These are phyloP conservation scores for Clitoria ternatea DNA, from an alignment of 306 rosid species.

Conservation along the genomic window DNA sequence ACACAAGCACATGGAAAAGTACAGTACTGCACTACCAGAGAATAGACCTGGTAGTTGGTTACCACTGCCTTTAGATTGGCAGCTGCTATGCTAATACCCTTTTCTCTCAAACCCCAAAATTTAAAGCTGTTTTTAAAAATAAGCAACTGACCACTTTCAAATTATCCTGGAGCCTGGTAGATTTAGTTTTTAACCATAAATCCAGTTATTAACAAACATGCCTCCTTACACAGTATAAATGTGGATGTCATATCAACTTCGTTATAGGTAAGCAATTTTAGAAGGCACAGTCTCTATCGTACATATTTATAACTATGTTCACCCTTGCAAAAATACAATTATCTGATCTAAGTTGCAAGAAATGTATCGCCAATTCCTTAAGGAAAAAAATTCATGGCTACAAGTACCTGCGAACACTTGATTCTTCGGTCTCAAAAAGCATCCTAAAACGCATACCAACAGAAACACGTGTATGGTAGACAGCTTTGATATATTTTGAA, in stretches of 20 bases:
- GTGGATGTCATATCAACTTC: background rate
- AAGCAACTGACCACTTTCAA: background rate
- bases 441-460: constrained; percentile 94
- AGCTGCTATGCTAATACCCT: background rate
- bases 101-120: background rate
- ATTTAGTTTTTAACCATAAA: background rate
- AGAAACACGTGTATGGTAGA: constrained; percentile 80
- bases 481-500: constrained; percentile 82
- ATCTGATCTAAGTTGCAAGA: background rate
- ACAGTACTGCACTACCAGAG: background rate
- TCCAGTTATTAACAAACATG: background rate
- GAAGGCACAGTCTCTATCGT: background rate
- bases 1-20: background rate
- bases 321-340: background rate
- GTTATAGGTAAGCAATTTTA: background rate
- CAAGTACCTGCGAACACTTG: constrained; percentile 79
- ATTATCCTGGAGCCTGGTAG: background rate
- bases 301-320: background rate
- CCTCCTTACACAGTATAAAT: background rate
- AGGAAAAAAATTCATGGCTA: background rate
- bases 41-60: background rate
- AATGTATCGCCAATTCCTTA: background rate
- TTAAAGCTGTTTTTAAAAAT: background rate
- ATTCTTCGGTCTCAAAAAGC: constrained; percentile 91
- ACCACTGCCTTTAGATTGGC: background rate